Conservation (phyloP, 208 protist genomes). For the Entamoeba histolytica region DNA sequence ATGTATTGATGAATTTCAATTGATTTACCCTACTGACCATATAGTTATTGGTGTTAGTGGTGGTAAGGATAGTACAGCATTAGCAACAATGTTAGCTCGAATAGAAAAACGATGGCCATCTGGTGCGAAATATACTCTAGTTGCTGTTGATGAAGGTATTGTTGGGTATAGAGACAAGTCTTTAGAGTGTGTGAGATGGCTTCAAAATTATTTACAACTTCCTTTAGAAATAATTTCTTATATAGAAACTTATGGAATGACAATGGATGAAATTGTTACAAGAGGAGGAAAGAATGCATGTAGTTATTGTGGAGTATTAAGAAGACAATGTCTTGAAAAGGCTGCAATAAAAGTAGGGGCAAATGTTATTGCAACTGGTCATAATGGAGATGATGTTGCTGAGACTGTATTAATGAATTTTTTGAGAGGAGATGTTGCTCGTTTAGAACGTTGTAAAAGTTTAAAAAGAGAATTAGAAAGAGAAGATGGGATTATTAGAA, state of each 20-base stretch:
- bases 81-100: constrained; percentile 64
- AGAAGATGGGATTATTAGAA: constrained; percentile 31
- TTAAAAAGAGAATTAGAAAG: neutral
- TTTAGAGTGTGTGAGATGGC: constrained; percentile 72
- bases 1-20: constrained; percentile 58
- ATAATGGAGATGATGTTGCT: constrained; percentile 90
- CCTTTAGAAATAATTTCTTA: constrained; percentile 74
- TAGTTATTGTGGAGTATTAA: constrained; percentile 81
- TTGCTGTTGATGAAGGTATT: constrained; percentile 91
- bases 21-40: constrained; percentile 60
- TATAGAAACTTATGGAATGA: constrained; percentile 74
- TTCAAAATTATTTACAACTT: constrained; percentile 59
- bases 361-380: constrained; percentile 75
- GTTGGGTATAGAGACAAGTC: constrained; percentile 82
- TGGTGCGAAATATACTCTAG: constrained; percentile 66
- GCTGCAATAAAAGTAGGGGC: constrained; percentile 47
- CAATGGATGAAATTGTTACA: constrained; percentile 81
- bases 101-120: constrained; percentile 61
- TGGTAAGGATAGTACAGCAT: constrained; percentile 39
- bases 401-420: constrained; percentile 83
- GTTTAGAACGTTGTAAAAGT: neutral
- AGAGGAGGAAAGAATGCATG: constrained; percentile 1
- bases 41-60: constrained; percentile 42
- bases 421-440: neutral
- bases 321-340: constrained; percentile 72